These are phyloP conservation scores for Fusarium globosum DNA, from an alignment of 2,329 filamentous ascomycete species.

Conservation along the genomic window DNA sequence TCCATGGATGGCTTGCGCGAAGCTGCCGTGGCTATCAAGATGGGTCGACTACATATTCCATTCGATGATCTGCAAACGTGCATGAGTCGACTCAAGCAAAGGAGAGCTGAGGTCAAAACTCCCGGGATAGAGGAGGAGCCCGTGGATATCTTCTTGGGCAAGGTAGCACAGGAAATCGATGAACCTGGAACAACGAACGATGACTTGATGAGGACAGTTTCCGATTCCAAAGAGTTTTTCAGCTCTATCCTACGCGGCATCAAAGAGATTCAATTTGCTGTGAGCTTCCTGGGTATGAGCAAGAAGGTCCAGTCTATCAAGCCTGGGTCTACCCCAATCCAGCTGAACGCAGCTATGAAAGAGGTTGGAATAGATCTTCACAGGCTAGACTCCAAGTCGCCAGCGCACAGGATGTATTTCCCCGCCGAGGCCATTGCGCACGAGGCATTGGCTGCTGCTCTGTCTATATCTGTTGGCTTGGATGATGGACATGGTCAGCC, in stretches of 20 bases:
- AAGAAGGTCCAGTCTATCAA: slow-evolving; percentile 79
- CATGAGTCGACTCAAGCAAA: slow-evolving; percentile 64
- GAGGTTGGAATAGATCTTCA: slow-evolving; percentile 95
- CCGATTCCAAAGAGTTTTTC: slow-evolving; percentile 92
- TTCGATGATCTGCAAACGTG: slow-evolving; percentile 84
- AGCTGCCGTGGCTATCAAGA: slow-evolving; percentile 88
- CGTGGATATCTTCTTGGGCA: slow-evolving; percentile 73
- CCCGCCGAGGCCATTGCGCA: slow-evolving; percentile 92
- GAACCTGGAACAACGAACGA: slow-evolving; percentile 73
- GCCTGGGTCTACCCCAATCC: slow-evolving; percentile 75
- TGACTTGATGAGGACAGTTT: slow-evolving; percentile 82
- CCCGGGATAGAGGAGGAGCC: slow-evolving; percentile 58
- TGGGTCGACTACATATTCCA: slow-evolving; percentile 89
- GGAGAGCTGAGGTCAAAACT: slow-evolving; percentile 50
- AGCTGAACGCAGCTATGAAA: slow-evolving; percentile 92
- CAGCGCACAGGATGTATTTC: slow-evolving; percentile 98
- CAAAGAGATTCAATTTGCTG: slow-evolving; percentile 94
- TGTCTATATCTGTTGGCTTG: slow-evolving; percentile 91
- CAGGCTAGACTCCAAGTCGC: slow-evolving; percentile 89
- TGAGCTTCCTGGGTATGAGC: slow-evolving; percentile 89
- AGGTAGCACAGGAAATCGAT: slow-evolving; percentile 80
- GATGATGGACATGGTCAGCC: slow-evolving; percentile 89
- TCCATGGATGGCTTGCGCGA: slow-evolving; percentile 89
- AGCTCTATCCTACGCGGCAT: slow-evolving; percentile 91
- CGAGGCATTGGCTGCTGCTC: slow-evolving; percentile 89